Percentiles rank a stretch among this genome's conserved stretches.
Conservation (phyloP, 1,284 basidiomycete genomes). For the Bjerkandera adusta region DNA sequence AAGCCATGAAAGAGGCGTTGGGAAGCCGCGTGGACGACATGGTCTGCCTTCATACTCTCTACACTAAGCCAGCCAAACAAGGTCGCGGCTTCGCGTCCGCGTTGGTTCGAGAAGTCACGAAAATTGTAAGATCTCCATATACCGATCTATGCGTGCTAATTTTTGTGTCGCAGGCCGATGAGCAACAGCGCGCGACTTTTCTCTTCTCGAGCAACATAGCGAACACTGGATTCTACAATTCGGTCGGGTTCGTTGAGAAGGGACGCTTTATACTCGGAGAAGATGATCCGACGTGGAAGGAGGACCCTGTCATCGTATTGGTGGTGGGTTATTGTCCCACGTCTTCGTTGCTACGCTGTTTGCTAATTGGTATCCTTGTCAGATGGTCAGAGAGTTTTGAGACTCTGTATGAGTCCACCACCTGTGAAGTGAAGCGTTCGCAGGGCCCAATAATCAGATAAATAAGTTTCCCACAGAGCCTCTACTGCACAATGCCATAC, state of each 20-base stretch:
- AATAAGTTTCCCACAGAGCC: too few species aligned
- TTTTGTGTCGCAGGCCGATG: conserved; percentile 8
- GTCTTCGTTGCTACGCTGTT: too few species aligned
- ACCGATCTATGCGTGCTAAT: neutral
- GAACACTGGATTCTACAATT: conserved; percentile 14
- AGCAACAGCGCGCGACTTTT: conserved; percentile 3
- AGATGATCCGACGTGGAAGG: conserved; percentile 13
- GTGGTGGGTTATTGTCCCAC: too few species aligned
- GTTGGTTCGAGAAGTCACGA: neutral
- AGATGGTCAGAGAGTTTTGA: too few species aligned
- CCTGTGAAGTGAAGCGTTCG: too few species aligned
- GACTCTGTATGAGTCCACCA: too few species aligned
- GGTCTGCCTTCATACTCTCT: neutral
- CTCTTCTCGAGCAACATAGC: conserved; percentile 13
- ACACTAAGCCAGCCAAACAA: conserved; percentile 1
- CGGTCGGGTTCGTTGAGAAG: conserved; percentile 7
- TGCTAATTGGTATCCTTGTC: too few species aligned
- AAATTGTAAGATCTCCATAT: neutral
- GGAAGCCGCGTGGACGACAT: neutral
- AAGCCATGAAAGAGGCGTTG: neutral
- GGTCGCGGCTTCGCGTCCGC: conserved; percentile 6
- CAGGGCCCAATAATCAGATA: too few species aligned
- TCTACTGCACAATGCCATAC: too few species aligned
- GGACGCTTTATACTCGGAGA: conserved; percentile 3
- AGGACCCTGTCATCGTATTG: conserved; percentile 14